phyloP scores from a whole-genome alignment of 495 filamentous ascomycete genomes.

The Acidomyces sp. region DNA sequence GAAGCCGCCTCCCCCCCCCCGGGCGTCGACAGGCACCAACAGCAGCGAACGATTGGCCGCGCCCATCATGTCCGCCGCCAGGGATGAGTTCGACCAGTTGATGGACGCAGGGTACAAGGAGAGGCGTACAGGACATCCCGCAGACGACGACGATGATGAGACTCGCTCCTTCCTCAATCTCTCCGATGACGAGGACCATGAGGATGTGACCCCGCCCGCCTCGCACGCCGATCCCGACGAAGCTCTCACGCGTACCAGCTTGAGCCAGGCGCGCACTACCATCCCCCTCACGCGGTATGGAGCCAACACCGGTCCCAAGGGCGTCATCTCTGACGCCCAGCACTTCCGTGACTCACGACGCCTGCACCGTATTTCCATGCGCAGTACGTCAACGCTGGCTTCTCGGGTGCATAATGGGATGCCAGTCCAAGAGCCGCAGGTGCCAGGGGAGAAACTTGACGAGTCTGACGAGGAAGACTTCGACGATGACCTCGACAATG shows the following conservation, averaged over 20 bases:
- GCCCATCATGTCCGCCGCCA: constrained; percentile 41
- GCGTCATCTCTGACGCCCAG: constrained; percentile 90
- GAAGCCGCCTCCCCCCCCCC: no score
- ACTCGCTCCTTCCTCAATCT: constrained; percentile 19
- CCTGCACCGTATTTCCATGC: constrained; percentile 30
- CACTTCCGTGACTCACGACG: constrained; percentile 74
- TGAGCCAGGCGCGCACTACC: constrained; percentile 50
- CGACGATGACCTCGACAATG: constrained; percentile 60
- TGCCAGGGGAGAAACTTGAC: constrained; percentile 9
- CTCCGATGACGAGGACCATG: constrained; percentile 30
- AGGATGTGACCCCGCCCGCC: constrained; percentile 40
- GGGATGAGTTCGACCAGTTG: constrained; percentile 74
- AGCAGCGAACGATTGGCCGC: no score
- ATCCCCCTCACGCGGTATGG: constrained; percentile 35
- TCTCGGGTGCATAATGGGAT: constrained; percentile 14
- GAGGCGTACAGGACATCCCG: constrained; percentile 33
- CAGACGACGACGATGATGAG: constrained; percentile 13
- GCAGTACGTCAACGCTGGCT: constrained; percentile 7
- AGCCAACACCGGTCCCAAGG: constrained; percentile 90
- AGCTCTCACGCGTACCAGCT: constrained; percentile 41
- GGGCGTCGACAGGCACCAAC: no score
- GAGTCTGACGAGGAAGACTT: constrained; percentile 31
- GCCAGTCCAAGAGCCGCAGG: constrained; percentile 18
- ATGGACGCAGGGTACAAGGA: constrained; percentile 46
- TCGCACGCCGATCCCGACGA: constrained; percentile 29